Conservation (phyloP, 192 early-diverging fungal genomes). For the Rhizophlyctis rosea region DNA sequence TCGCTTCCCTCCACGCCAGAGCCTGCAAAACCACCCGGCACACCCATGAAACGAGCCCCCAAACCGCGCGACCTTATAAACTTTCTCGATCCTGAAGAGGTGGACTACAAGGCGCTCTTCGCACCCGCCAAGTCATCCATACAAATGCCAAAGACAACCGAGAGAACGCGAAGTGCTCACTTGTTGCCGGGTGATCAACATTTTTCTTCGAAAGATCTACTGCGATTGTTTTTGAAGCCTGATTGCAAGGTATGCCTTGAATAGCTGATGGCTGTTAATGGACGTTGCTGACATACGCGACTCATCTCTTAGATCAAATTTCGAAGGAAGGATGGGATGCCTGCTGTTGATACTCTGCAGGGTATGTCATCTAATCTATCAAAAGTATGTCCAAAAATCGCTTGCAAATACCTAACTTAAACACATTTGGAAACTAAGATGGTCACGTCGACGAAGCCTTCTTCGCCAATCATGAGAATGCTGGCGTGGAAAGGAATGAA, state of each 20-base stretch:
- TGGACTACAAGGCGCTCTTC: slow-evolving; percentile 56
- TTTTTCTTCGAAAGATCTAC: slow-evolving; percentile 64
- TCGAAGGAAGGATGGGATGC: slow-evolving; percentile 16
- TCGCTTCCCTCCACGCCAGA: too few relatives aligned
- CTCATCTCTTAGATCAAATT: slow-evolving; percentile 26
- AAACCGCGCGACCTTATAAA: slow-evolving; percentile 12
- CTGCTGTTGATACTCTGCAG: background rate
- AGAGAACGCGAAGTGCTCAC: slow-evolving; percentile 46
- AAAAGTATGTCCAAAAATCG: background rate
- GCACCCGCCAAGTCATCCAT: slow-evolving; percentile 56
- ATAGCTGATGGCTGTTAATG: background rate
- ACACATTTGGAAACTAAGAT: slow-evolving; percentile 5
- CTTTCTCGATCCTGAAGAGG: slow-evolving; percentile 14
- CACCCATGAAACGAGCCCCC: too few relatives aligned
- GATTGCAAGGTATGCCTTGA: slow-evolving; percentile 32
- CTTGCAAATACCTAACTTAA: background rate
- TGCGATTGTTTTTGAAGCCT: slow-evolving; percentile 51
- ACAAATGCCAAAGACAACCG: slow-evolving; percentile 52
- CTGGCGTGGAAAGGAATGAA: slow-evolving; percentile 28
- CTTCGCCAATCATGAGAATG: slow-evolving; percentile 25
- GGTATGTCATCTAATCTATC: background rate
- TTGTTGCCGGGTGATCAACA: slow-evolving; percentile 84
- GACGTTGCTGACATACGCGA: too few relatives aligned
- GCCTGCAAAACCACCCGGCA: too few relatives aligned
- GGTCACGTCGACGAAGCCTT: slow-evolving; percentile 24